Base-by-base conservation (phyloP, 139 green algal genomes). In the Dunaliella primolecta region DNA sequence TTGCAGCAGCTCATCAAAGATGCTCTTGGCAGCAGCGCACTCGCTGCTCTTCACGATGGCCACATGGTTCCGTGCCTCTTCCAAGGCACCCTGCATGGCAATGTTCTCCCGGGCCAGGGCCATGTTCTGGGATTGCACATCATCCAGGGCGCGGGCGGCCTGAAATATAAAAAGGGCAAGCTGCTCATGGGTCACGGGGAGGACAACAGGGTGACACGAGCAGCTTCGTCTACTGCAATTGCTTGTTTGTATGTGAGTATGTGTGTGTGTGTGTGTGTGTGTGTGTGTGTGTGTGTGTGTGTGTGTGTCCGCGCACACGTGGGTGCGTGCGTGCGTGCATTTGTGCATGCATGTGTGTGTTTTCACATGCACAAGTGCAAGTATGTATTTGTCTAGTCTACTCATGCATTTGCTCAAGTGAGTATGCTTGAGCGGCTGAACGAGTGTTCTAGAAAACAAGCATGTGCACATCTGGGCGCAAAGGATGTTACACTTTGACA, bases 1-100 rank as follows among this genome's bases (percentile, higher is more conserved):
- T n/a, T n/a, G n/a, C n/a, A n/a, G n/a, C n/a, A n/a, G n/a, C n/a
- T 90, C 89, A 57, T 94, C 90, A 85, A 94, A 95, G 1, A 84
- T 80, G 23, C 80, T 76, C 80, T 89, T 87, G 31, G 81, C 87
- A 24, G 88, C 83, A 0, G 88, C 89, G 74, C 94, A 96, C 78
- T 93, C 88, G 27, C 84, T 89, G 30, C 86, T 90, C 2, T 87
- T 85, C 31, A 96, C 91, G 36, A 96, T 91, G 27, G 93, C 93
- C 30, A 95, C 88, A 83, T 96, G 91, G 46, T 90, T 93, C 75
- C 88, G 86, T 21, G 86, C 89, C 55, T 93, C 90, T 34, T 89
- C 90, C 25, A 95, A 91, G 35, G 88, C 83, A 30, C 78, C 83
- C 36, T 91, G 86, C 38, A 88, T 88, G 2, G 84, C 83, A 64